A percentile compares a stretch with the other conserved stretches of the same genome.
Evolutionary conservation across 371 early-diverging fungal species (phyloP).

Genomic region (Amoeboaphelidium protococcarum): DNA sequence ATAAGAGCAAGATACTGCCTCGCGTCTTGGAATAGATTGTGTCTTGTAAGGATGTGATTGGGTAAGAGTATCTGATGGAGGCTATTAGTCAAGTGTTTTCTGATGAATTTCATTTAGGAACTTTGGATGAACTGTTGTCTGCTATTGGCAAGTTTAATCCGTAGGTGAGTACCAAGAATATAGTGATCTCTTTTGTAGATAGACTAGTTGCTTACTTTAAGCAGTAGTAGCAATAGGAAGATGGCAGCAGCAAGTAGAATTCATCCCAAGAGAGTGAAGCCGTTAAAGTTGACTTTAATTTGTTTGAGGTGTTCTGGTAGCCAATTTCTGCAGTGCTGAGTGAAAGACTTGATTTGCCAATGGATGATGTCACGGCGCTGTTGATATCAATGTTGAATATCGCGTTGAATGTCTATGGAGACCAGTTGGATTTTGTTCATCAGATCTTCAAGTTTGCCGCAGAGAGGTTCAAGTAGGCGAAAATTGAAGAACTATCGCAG

Average conservation of each 20-base stretch:
- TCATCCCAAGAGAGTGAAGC: slow-evolving; percentile 15
- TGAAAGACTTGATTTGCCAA: slow-evolving; percentile 63
- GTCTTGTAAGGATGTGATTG: slow-evolving; percentile 78
- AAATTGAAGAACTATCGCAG: too few relatives aligned
- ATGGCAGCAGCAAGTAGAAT: slow-evolving; percentile 9
- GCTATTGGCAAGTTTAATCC: slow-evolving; percentile 68
- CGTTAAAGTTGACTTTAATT: slow-evolving; percentile 48
- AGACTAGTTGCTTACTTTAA: slow-evolving; percentile 50
- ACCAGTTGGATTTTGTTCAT: slow-evolving; percentile 52
- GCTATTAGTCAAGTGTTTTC: slow-evolving; percentile 87
- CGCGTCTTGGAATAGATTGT: slow-evolving; percentile 77
- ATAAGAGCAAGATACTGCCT: slow-evolving; percentile 58
- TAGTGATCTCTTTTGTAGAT: slow-evolving; percentile 74
- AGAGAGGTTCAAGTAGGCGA: slow-evolving; percentile 6
- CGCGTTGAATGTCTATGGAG: slow-evolving; percentile 76
- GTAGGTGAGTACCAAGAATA: slow-evolving; percentile 71
- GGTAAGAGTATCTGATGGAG: slow-evolving; percentile 96
- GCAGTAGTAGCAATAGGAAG: slow-evolving; percentile 9
- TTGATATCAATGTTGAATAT: slow-evolving; percentile 57
- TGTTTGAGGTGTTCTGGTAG: slow-evolving; percentile 84
- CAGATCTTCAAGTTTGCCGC: slow-evolving; percentile 55
- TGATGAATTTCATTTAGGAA: slow-evolving; percentile 79
- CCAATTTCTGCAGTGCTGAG: slow-evolving; percentile 67
- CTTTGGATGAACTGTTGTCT: slow-evolving; percentile 56
- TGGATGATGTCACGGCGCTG: slow-evolving; percentile 64